Evolutionary conservation across 2,329 filamentous ascomycete species (phyloP).

Genomic region (Calonectria montana): DNA sequence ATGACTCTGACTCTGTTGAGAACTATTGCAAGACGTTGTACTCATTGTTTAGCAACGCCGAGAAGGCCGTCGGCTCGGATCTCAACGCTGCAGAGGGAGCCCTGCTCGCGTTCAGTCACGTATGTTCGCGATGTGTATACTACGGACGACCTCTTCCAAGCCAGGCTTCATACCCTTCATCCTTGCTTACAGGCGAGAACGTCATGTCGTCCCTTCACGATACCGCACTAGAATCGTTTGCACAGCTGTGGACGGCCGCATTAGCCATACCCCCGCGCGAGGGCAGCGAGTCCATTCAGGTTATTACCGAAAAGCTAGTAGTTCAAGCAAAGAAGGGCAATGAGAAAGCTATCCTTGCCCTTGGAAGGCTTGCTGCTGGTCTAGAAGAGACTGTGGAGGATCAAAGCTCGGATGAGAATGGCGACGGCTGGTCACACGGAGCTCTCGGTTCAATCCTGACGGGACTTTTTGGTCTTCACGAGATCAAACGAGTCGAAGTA

Average conservation of each 20-base stretch:
- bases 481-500: constrained; percentile 85
- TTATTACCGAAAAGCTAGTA: constrained; percentile 72
- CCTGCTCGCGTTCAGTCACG: constrained; percentile 57
- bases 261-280: constrained; percentile 50
- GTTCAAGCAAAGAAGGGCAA: constrained; percentile 81
- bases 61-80: constrained; percentile 56
- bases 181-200: constrained; percentile 46
- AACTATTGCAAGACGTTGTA: constrained; percentile 47
- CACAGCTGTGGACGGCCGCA: constrained; percentile 60
- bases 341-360: constrained; percentile 82
- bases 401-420: constrained; percentile 1
- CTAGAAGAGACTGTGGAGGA: constrained; percentile 53
- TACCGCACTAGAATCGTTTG: constrained; percentile 56
- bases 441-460: constrained; percentile 69
- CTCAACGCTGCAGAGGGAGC: constrained; percentile 60
- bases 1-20: constrained; percentile 47
- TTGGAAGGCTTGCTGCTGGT: constrained; percentile 81
- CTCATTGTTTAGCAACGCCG: constrained; percentile 56
- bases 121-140: constrained; percentile 58
- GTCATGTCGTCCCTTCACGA: constrained; percentile 54
- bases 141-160: constrained; percentile 51
- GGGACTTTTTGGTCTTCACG: constrained; percentile 80
- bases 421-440: constrained; percentile 49
- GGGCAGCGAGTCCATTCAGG: constrained; percentile 46
- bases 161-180: constrained; percentile 44